These are phyloP conservation scores for Staphylotrichum longicolle DNA, from an alignment of 495 filamentous ascomycete genomes.

Conservation along the genomic window DNA sequence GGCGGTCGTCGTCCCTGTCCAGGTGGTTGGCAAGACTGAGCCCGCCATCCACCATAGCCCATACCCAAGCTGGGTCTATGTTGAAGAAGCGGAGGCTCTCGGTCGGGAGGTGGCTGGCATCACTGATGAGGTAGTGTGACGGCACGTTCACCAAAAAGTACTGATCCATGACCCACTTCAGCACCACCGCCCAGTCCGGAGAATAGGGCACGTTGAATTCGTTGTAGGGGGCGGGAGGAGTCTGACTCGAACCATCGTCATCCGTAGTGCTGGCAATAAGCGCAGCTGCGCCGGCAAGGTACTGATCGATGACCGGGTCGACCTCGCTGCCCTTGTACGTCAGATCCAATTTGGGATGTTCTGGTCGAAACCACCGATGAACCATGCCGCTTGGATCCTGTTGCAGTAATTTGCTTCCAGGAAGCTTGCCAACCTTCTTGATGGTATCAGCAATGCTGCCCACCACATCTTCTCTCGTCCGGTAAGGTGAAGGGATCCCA, in stretches of 20 bases:
- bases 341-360: too few species aligned
- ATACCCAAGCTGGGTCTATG: slow-evolving; percentile 47
- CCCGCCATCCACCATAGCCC: slow-evolving; percentile 49
- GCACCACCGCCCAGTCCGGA: slow-evolving; percentile 39
- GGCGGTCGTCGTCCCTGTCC: slow-evolving; percentile 24
- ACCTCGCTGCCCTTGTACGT: too few species aligned
- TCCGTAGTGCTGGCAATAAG: too few species aligned
- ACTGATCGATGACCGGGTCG: too few species aligned
- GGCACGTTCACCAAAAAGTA: slow-evolving; percentile 40
- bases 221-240: slow-evolving; percentile 27
- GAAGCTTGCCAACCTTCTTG: not conserved
- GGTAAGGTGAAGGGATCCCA: too few species aligned
- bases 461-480: too few species aligned
- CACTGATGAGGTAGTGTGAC: slow-evolving; percentile 43
- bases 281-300: too few species aligned
- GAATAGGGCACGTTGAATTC: slow-evolving; percentile 31
- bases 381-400: too few species aligned
- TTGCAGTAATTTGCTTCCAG: not conserved
- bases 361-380: too few species aligned
- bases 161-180: slow-evolving; percentile 39
- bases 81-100: slow-evolving; percentile 50
- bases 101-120: slow-evolving; percentile 38
- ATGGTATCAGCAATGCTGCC: too few species aligned
- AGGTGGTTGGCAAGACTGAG: slow-evolving; percentile 45
- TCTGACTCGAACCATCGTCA: too few species aligned